Percentiles rank a stretch among this genome's conserved stretches.
Evolutionary conservation across 805 yeast genomes (phyloP).

Genomic region (Lachancea cidri): DNA sequence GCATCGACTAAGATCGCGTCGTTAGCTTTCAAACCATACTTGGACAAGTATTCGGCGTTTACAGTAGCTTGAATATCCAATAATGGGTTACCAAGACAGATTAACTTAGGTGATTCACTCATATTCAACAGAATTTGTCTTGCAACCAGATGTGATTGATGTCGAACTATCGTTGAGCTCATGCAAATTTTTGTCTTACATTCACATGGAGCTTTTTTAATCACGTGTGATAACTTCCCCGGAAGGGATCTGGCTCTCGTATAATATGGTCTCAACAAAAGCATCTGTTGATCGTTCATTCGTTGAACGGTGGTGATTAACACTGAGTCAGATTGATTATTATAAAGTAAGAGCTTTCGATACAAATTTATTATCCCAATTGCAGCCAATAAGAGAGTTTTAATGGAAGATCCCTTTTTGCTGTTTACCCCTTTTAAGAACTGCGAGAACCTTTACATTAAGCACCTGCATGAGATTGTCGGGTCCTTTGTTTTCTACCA

Average conservation of each 20-base stretch:
- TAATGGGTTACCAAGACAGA: slow-evolving; percentile 90
- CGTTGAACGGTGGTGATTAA: neutral
- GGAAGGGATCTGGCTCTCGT: neutral
- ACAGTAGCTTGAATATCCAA: slow-evolving; percentile 82
- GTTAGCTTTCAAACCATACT: slow-evolving; percentile 80
- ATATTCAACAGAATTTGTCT: neutral
- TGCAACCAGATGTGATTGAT: neutral
- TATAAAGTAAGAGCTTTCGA: neutral
- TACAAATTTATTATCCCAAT: too few relatives aligned
- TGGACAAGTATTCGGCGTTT: slow-evolving; percentile 59
- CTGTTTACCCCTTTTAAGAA: slow-evolving; percentile 27
- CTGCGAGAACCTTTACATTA: slow-evolving; percentile 39
- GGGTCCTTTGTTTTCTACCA: slow-evolving; percentile 58
- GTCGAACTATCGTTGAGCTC: neutral
- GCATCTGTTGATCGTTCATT: neutral
- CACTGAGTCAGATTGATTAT: neutral
- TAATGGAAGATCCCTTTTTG: slow-evolving; percentile 26
- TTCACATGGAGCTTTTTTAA: neutral
- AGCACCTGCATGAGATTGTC: slow-evolving; percentile 75
- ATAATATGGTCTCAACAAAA: neutral
- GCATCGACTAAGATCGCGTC: slow-evolving; percentile 76
- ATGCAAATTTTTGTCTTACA: neutral
- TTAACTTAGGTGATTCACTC: slow-evolving; percentile 35
- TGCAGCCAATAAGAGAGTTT: neutral
- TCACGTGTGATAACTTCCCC: neutral